Evolutionary conservation across 345 rosid genomes (phyloP), one percentile per base, ranked within the genome.

Genomic region (Anacardium occidentale): DNA sequence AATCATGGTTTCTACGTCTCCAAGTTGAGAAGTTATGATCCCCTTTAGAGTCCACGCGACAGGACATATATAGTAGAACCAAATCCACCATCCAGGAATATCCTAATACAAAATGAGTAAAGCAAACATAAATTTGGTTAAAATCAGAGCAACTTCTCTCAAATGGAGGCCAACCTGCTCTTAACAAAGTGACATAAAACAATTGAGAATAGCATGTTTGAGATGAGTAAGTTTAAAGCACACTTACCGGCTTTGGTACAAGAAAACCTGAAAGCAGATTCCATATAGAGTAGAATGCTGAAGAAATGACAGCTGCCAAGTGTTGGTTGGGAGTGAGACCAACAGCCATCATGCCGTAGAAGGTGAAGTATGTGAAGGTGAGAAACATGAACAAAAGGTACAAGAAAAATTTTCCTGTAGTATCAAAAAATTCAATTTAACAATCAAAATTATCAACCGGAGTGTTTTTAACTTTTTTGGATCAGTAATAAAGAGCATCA

Each of bases 311-410:
- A 0, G 96, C 93, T 0, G 98, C 93, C 82, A 88, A 62, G 71
- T 91, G 91, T 61, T 76, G 94, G 63, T 77, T 75, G 47, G 98
- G 95, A 44, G 96, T 91, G 74, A 94, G 89, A 66, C 97, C 97
- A 71, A 94, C 91, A 20, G 91, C 97, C 98, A 94, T 94, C 94
- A 91, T 87, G 25, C 98, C 97, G 7, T 90, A 91, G 78, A 86
- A 86, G 82, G 98, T 94, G 74, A 83, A 94, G 87, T 87, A 94
- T 24, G 93, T 85, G 91, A 94, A 94, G 2, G 98, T 91, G 53
- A 91, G 90, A 85, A 94, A 94, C 93, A 87, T 84, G 90, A 94
- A 89, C 70, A 91, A 55, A 77, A 91, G 32, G 66, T 83, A 94
- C 20, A 94, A 75, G 14, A 89, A 52, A 76, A 94, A 87, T 75